These are phyloP conservation scores for Fusarium sp. DNA, from an alignment of 2,329 filamentous ascomycete genomes.

Conservation along the genomic window DNA sequence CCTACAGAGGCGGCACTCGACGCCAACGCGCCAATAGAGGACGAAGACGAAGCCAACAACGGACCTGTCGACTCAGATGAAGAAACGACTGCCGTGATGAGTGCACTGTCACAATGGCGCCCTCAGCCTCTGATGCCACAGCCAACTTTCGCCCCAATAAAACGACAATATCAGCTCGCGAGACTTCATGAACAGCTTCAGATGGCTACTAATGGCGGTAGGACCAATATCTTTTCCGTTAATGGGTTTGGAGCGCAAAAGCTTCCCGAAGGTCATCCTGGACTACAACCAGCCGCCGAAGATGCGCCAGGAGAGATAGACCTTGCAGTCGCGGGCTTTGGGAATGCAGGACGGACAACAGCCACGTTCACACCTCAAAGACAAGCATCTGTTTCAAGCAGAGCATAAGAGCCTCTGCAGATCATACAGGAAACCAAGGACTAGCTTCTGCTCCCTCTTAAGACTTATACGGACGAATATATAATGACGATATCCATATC, in stretches of 20 bases:
- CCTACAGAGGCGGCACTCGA: slow-evolving; percentile 85
- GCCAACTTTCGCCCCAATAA: slow-evolving; percentile 72
- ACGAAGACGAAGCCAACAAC: slow-evolving; percentile 84
- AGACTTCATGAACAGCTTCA: slow-evolving; percentile 76
- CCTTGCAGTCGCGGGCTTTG: slow-evolving; percentile 57
- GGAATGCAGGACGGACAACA: slow-evolving; percentile 57
- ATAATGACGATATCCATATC: neutral
- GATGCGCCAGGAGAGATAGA: slow-evolving; percentile 74
- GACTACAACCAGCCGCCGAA: slow-evolving; percentile 62
- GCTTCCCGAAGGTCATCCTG: slow-evolving; percentile 66
- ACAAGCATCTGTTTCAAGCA: slow-evolving; percentile 63
- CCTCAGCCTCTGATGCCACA: slow-evolving; percentile 84
- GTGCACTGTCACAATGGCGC: slow-evolving; percentile 80
- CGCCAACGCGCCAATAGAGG: slow-evolving; percentile 90
- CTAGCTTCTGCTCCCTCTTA: neutral
- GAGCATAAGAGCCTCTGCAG: slow-evolving; percentile 56
- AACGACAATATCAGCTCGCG: slow-evolving; percentile 74
- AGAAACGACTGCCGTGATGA: slow-evolving; percentile 91
- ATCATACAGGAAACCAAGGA: neutral
- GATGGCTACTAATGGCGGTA: slow-evolving; percentile 76
- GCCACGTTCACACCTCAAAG: slow-evolving; percentile 64
- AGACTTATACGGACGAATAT: neutral
- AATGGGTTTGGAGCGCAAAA: slow-evolving; percentile 70
- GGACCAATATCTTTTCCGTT: slow-evolving; percentile 76
- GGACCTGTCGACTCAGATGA: slow-evolving; percentile 94